Evolutionary conservation across 129 eudicot genomes (phyloP).

Genomic region (Mikania micrantha): DNA sequence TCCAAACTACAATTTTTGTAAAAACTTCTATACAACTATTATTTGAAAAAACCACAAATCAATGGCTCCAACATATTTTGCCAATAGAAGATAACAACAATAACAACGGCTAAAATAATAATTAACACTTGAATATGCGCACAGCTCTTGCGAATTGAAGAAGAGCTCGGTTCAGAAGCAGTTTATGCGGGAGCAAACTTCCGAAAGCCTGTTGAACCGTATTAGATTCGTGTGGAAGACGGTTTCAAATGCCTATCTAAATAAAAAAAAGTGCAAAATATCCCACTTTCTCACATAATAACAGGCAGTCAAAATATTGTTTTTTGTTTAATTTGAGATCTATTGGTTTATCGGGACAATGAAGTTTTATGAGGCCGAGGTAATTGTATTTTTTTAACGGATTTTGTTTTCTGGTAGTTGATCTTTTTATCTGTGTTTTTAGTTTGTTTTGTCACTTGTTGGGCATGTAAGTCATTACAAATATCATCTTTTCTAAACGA

Average conservation of each 20-base stretch:
- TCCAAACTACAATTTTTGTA: no score
- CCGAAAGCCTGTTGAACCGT: conserved; percentile 83
- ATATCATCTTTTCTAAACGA: no score
- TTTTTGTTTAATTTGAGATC: neutral
- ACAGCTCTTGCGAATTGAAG: conserved; percentile 83
- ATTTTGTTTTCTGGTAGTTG: conserved; percentile 5
- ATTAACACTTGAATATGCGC: neutral
- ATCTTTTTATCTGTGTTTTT: neutral
- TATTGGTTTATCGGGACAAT: neutral
- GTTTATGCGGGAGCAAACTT: conserved; percentile 88
- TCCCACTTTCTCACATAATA: neutral
- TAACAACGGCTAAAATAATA: neutral
- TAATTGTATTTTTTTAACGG: neutral
- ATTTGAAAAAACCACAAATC: no score
- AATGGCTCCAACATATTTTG: no score
- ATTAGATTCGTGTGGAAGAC: conserved; percentile 25
- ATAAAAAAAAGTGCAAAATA: conserved; percentile 1
- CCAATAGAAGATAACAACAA: no score
- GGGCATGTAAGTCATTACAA: neutral
- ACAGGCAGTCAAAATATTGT: neutral
- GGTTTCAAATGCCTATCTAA: neutral
- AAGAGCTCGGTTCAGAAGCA: conserved; percentile 77
- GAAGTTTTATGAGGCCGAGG: neutral
- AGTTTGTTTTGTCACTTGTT: neutral
- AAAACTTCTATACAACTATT: no score